These are phyloP conservation scores for Terana coerulea DNA, from an alignment of 768 basidiomycete genomes.

Conservation along the genomic window DNA sequence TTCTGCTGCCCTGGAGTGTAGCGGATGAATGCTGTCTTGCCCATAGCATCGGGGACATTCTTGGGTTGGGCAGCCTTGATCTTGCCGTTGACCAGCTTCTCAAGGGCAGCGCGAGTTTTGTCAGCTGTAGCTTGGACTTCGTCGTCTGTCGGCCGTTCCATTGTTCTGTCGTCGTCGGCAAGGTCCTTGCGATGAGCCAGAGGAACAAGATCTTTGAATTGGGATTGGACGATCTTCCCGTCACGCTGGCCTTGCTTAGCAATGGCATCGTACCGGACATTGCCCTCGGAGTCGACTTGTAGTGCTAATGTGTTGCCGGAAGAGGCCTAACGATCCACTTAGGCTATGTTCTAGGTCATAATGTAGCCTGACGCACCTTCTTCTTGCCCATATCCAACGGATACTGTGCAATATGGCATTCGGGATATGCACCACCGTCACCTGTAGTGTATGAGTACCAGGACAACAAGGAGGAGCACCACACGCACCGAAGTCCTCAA, in stretches of 20 bases:
- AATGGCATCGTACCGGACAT: slow-evolving; percentile 95
- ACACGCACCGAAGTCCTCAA: slow-evolving; percentile 77
- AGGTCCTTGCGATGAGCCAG: slow-evolving; percentile 87
- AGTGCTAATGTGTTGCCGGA: slow-evolving; percentile 94
- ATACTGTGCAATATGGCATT: slow-evolving; percentile 97
- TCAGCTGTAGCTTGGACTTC: slow-evolving; percentile 91
- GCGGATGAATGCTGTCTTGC: slow-evolving; percentile 86
- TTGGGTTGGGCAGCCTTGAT: slow-evolving; percentile 99
- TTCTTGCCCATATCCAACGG: slow-evolving; percentile 93
- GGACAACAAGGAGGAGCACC: slow-evolving; percentile 11
- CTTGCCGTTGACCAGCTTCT: slow-evolving; percentile 90
- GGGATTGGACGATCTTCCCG: slow-evolving; percentile 86
- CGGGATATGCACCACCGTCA: slow-evolving; percentile 86
- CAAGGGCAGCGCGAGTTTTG: slow-evolving; percentile 84
- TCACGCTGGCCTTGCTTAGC: slow-evolving; percentile 91
- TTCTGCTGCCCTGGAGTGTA: slow-evolving; percentile 94
- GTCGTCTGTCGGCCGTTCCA: slow-evolving; percentile 95
- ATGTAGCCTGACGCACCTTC: slow-evolving; percentile 55
- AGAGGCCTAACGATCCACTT: slow-evolving; percentile 53
- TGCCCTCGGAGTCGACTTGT: slow-evolving; percentile 95
- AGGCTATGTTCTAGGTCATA: not conserved
- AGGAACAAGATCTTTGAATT: slow-evolving; percentile 97
- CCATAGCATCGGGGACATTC: slow-evolving; percentile 81
- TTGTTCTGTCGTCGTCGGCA: slow-evolving; percentile 59
- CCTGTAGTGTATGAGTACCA: slow-evolving; percentile 35